Percentiles rank a stretch among this genome's conserved stretches.
Evolutionary conservation across 352 stramenopile species (phyloP).

Genomic region (Globisporangium iwayamae): DNA sequence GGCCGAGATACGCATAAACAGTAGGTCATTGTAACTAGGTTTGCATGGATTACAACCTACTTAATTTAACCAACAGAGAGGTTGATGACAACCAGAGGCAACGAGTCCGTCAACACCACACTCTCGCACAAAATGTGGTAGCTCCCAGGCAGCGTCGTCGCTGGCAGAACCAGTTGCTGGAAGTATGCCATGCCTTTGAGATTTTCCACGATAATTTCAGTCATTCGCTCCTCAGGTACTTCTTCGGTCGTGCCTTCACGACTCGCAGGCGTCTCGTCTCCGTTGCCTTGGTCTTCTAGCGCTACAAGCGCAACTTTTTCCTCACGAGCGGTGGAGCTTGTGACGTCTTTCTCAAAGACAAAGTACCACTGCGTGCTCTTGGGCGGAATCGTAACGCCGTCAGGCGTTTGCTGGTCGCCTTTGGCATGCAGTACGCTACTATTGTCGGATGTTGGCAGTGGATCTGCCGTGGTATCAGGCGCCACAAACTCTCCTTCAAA

Average conservation of each 20-base stretch:
- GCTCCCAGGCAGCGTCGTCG: constrained; percentile 22
- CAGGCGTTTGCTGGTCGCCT: not conserved
- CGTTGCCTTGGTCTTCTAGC: not conserved
- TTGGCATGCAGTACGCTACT: not conserved
- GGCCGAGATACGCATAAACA: constrained; percentile 3
- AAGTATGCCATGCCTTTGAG: constrained; percentile 26
- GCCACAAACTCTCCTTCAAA: constrained; percentile 28
- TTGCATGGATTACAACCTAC: not conserved
- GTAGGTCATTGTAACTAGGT: not conserved
- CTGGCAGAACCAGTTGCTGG: constrained; percentile 25
- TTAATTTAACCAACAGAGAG: constrained; percentile 16
- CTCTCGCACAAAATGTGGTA: constrained; percentile 49
- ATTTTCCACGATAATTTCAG: constrained; percentile 23
- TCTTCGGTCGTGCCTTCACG: not conserved
- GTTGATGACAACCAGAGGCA: constrained; percentile 16
- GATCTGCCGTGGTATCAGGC: not conserved
- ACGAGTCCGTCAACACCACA: constrained; percentile 20
- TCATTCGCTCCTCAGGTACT: constrained; percentile 13
- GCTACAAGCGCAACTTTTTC: not conserved
- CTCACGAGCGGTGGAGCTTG: not conserved
- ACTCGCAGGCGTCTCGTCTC: not conserved
- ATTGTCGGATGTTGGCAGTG: not conserved
- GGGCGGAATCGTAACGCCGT: not conserved
- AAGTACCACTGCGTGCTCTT: constrained; percentile 27
- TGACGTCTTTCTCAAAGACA: not conserved